phyloP scores from a whole-genome alignment of 1,139 yeast species.

The Scheffersomyces cryptocercus region DNA sequence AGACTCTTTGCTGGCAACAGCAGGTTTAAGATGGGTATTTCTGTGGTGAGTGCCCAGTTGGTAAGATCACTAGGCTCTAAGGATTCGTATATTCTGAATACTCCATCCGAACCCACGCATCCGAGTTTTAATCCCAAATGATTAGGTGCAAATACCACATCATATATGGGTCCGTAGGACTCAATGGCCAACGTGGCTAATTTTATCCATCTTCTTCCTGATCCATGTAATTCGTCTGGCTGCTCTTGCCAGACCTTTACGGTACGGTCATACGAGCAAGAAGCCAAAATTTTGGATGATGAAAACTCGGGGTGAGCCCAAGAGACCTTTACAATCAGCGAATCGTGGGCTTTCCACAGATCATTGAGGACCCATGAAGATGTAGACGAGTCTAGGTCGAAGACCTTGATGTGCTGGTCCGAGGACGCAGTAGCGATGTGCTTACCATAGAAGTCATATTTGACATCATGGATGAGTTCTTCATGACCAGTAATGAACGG shows the following conservation, averaged over 20 bases:
- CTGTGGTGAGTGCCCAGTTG: conserved; percentile 78
- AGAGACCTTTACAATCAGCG: conserved; percentile 74
- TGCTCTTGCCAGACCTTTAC: conserved; percentile 91
- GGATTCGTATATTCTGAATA: conserved; percentile 82
- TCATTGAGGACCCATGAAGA: conserved; percentile 77
- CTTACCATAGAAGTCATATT: conserved; percentile 87
- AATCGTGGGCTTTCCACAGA: conserved; percentile 94
- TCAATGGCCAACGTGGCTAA: conserved; percentile 74
- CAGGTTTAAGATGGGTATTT: conserved; percentile 64
- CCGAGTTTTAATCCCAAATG: conserved; percentile 84
- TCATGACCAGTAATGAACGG: conserved; percentile 89
- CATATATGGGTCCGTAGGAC: conserved; percentile 86
- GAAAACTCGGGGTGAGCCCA: conserved; percentile 98
- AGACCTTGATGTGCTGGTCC: conserved; percentile 88
- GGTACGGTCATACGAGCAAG: conserved; percentile 88
- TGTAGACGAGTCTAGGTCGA: conserved; percentile 61
- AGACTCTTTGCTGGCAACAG: conserved; percentile 71
- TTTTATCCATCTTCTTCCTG: conserved; percentile 81
- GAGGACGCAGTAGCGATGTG: conserved; percentile 91
- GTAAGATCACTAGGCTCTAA: conserved; percentile 83
- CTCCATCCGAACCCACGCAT: conserved; percentile 88
- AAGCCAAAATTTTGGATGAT: conserved; percentile 68
- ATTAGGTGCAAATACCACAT: conserved; percentile 85
- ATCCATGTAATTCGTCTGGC: conserved; percentile 69
- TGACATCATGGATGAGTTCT: conserved; percentile 84